These are phyloP conservation scores for Aspergillus glaucus DNA, from an alignment of 2,329 filamentous ascomycete species.

Conservation along the genomic window DNA sequence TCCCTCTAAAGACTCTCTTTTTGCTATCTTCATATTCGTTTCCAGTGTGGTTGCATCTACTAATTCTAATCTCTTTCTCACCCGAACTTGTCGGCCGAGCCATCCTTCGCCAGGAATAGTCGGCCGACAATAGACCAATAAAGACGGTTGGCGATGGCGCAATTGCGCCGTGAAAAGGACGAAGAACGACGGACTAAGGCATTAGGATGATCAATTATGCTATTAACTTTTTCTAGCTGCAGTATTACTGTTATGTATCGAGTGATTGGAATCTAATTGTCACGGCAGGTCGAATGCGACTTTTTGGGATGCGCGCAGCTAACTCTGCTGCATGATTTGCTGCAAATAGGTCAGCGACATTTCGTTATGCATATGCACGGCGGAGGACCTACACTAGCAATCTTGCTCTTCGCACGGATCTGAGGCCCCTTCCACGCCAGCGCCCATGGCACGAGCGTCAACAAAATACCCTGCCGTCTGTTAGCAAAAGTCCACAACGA, in stretches of 20 bases:
- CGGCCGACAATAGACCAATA: constrained; percentile 27
- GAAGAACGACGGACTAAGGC: not conserved
- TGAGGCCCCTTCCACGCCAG: constrained; percentile 67
- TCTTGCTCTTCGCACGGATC: constrained; percentile 69
- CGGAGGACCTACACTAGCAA: constrained; percentile 56
- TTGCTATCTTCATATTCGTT: no score
- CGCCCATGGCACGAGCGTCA: constrained; percentile 78
- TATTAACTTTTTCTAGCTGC: not conserved
- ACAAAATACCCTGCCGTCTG: constrained; percentile 35
- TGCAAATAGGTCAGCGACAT: not conserved
- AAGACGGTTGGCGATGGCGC: constrained; percentile 24
- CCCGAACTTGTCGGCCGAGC: constrained; percentile 20
- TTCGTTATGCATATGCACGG: no score
- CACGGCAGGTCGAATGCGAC: no score
- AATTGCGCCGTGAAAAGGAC: constrained; percentile 16
- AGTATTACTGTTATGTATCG: no score
- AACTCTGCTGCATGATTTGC: not conserved
- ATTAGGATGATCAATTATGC: not conserved
- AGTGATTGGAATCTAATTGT: no score
- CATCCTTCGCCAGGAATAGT: constrained; percentile 4
- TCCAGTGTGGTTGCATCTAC: not conserved
- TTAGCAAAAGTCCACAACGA: not conserved
- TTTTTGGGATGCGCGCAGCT: not conserved
- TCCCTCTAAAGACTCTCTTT: not conserved
- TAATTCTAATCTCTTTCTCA: constrained; percentile 1